Percentiles rank a stretch among this genome's conserved stretches.
These are phyloP conservation scores for Sugiyamaella grinbergsii DNA, from an alignment of 1,139 yeast genomes.

Conservation along the genomic window DNA sequence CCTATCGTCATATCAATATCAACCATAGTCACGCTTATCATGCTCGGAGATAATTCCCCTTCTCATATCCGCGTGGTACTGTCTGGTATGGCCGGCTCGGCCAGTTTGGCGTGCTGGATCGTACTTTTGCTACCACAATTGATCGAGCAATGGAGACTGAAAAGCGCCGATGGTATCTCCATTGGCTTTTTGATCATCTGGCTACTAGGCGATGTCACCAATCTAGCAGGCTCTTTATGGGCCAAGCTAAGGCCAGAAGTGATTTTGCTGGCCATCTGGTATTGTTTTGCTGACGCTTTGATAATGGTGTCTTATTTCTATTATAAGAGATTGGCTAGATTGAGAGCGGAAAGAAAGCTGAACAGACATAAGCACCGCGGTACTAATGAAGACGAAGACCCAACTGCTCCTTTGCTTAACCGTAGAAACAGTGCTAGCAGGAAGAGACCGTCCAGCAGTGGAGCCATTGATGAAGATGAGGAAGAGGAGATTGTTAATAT, in stretches of 20 bases:
- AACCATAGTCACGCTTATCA: too few species aligned
- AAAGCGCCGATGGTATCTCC: conserved; percentile 79
- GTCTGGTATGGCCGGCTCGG: conserved; percentile 68
- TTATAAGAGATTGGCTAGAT: conserved; percentile 36
- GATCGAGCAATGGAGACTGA: conserved; percentile 77
- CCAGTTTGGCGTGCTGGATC: conserved; percentile 67
- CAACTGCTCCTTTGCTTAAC: conserved; percentile 31
- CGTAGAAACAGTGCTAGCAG: conserved; percentile 33
- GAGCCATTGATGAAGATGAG: conserved; percentile 10
- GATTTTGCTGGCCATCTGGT: conserved; percentile 70
- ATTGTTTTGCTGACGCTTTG: conserved; percentile 66
- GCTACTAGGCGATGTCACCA: conserved; percentile 73
- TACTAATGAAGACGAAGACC: conserved; percentile 22
- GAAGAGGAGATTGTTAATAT: conserved; percentile 4
- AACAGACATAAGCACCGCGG: conserved; percentile 21
- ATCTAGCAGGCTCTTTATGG: conserved; percentile 69
- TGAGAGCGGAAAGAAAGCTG: conserved; percentile 17
- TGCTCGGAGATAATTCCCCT: conserved; percentile 35
- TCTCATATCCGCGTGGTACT: conserved; percentile 46
- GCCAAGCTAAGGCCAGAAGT: conserved; percentile 73
- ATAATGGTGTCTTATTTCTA: conserved; percentile 65
- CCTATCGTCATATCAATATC: conserved; percentile 1
- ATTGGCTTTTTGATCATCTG: conserved; percentile 68
- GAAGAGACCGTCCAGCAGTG: conserved; percentile 19
- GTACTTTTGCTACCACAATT: conserved; percentile 79